Conservation (phyloP, 345 rosid genomes). For the Moringa oleifera region DNA sequence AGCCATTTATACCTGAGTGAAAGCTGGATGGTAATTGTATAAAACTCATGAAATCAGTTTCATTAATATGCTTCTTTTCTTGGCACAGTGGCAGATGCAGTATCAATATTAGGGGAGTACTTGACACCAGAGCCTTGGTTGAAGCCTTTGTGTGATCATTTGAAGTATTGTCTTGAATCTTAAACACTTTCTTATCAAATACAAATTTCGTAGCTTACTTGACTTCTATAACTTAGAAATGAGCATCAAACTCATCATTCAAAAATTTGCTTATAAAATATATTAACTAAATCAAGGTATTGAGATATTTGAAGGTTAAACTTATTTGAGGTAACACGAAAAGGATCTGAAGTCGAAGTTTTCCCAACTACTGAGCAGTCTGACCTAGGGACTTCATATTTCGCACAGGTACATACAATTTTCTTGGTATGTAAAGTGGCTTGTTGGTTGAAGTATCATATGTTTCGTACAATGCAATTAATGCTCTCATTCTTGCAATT, state of each 20-base stretch:
- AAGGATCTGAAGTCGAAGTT: conserved; percentile 29
- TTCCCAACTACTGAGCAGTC: conserved; percentile 21
- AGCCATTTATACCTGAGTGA: neutral
- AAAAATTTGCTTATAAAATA: neutral
- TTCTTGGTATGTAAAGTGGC: neutral
- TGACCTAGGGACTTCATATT: conserved; percentile 27
- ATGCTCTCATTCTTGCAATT: no score
- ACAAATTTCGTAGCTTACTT: neutral
- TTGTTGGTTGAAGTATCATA: neutral
- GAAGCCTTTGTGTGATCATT: conserved; percentile 54
- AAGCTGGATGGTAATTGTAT: no score
- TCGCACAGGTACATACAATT: conserved; percentile 36
- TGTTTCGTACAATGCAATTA: no score
- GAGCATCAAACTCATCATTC: neutral
- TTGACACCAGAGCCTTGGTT: conserved; percentile 78
- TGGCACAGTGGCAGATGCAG: conserved; percentile 61
- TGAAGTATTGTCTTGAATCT: conserved; percentile 43
- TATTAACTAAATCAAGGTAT: neutral
- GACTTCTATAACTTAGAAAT: neutral
- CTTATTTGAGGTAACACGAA: conserved; percentile 31
- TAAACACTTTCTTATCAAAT: neutral
- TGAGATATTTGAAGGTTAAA: conserved; percentile 41
- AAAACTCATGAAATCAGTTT: conserved; percentile 1
- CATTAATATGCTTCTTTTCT: conserved; percentile 15
- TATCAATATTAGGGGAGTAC: conserved; percentile 71